phyloP scores from a whole-genome alignment of 2,329 filamentous ascomycete genomes.

The Phyllosticta citribraziliensis region DNA sequence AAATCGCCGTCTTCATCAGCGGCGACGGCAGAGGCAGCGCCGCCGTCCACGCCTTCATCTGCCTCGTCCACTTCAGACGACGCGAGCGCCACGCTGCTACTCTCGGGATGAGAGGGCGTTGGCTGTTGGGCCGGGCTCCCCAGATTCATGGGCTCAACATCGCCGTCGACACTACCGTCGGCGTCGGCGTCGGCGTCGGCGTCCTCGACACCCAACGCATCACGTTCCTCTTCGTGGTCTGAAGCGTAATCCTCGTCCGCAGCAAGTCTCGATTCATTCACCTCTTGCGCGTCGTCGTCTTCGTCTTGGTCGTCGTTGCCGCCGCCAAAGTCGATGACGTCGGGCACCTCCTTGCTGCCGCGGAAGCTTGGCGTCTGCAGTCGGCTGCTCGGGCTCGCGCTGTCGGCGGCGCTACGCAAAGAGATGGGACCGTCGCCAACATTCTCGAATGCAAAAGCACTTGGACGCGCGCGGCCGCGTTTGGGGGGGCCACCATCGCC shows the following conservation, averaged over 20 bases:
- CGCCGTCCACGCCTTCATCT: conserved; percentile 22
- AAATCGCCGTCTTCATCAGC: conserved; percentile 26
- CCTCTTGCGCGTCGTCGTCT: conserved; percentile 25
- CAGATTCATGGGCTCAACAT: conserved; percentile 25
- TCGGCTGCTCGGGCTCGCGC: conserved; percentile 20
- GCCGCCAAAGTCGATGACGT: conserved; percentile 18
- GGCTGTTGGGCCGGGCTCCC: conserved; percentile 19
- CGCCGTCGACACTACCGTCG: conserved; percentile 20
- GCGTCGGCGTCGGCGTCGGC: conserved; percentile 25
- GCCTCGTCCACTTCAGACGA: background rate
- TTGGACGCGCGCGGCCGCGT: conserved; percentile 17
- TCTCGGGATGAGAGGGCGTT: background rate
- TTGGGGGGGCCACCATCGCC: conserved; percentile 18
- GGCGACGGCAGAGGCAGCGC: conserved; percentile 24
- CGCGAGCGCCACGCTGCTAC: background rate
- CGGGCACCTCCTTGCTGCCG: background rate
- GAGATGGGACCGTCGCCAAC: conserved; percentile 32
- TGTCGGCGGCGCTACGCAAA: conserved; percentile 34
- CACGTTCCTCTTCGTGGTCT: conserved; percentile 11
- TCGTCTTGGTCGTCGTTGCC: conserved; percentile 17
- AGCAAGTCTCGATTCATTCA: conserved; percentile 22
- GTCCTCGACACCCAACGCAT: conserved; percentile 14
- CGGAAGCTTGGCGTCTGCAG: conserved; percentile 11
- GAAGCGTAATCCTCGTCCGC: conserved; percentile 21
- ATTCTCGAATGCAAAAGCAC: conserved; percentile 19